Percentiles rank a stretch among this genome's conserved stretches.
These are phyloP conservation scores for Rutstroemia sp. DNA, from an alignment of 2,329 filamentous ascomycete species.

Conservation along the genomic window DNA sequence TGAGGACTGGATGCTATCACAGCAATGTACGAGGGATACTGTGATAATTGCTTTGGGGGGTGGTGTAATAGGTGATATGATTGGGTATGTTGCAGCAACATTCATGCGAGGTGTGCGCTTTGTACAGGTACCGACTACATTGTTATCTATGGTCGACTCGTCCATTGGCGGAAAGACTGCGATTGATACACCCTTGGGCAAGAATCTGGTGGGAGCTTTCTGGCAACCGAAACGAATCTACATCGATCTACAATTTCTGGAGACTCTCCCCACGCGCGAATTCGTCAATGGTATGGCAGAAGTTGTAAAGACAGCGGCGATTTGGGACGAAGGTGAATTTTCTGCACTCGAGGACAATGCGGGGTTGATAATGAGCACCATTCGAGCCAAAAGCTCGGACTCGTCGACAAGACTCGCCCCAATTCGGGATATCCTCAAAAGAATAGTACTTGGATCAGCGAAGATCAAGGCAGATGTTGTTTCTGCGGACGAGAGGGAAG, in stretches of 20 bases:
- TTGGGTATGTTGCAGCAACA: slow-evolving; percentile 92
- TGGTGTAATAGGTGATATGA: slow-evolving; percentile 96
- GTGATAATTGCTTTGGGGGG: slow-evolving; percentile 92
- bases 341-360: slow-evolving; percentile 76
- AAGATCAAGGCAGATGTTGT: slow-evolving; percentile 91
- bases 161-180: slow-evolving; percentile 98
- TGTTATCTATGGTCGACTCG: slow-evolving; percentile 96
- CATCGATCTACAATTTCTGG: slow-evolving; percentile 86
- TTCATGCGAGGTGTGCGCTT: slow-evolving; percentile 98
- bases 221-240: slow-evolving; percentile 95
- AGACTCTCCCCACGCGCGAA: slow-evolving; percentile 82
- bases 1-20: slow-evolving; percentile 91
- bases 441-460: slow-evolving; percentile 78
- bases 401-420: slow-evolving; percentile 52
- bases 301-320: slow-evolving; percentile 94
- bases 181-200: slow-evolving; percentile 91
- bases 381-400: slow-evolving; percentile 53
- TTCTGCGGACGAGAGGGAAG: slow-evolving; percentile 88
- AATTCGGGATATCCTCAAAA: slow-evolving; percentile 64
- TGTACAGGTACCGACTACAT: slow-evolving; percentile 90
- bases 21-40: slow-evolving; percentile 90
- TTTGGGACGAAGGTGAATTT: slow-evolving; percentile 89
- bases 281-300: slow-evolving; percentile 99
- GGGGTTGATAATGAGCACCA: slow-evolving; percentile 62
- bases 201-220: slow-evolving; percentile 92